Conservation (phyloP, 2,329 filamentous ascomycete species). For the Aspergillus sp. region DNA sequence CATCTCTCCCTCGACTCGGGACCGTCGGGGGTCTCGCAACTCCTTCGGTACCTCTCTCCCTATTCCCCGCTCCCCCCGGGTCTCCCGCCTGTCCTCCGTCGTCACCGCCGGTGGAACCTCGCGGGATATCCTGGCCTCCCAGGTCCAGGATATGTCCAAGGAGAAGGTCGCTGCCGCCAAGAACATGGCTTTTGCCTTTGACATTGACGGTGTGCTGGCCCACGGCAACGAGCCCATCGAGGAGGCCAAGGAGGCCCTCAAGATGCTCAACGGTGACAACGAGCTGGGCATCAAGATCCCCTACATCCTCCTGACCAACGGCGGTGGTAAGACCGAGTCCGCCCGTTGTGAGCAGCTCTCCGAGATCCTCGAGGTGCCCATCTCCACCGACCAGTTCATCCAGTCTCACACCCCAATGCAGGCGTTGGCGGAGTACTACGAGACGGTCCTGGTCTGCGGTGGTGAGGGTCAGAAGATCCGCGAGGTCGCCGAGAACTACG, state of each 20-base stretch:
- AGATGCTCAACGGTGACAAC: conserved; percentile 72
- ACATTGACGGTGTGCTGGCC: conserved; percentile 68
- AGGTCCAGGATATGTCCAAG: conserved; percentile 65
- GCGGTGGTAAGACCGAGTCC: conserved; percentile 67
- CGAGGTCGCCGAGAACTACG: conserved; percentile 69
- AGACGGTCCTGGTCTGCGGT: conserved; percentile 71
- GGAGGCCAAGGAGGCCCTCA: conserved; percentile 62
- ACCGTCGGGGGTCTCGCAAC: conserved; percentile 68
- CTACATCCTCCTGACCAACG: conserved; percentile 73
- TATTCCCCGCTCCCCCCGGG: conserved; percentile 68
- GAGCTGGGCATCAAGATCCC: conserved; percentile 76
- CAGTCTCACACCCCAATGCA: conserved; percentile 77
- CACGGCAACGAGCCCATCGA: conserved; percentile 70
- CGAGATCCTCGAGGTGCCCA: conserved; percentile 63
- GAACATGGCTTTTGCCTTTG: conserved; percentile 78
- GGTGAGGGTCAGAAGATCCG: conserved; percentile 73
- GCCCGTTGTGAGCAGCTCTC: conserved; percentile 65
- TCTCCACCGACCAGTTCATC: conserved; percentile 72
- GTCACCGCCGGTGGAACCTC: conserved; percentile 50
- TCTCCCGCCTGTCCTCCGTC: conserved; percentile 65
- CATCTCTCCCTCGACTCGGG: conserved; percentile 63
- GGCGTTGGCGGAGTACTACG: conserved; percentile 72
- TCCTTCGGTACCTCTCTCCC: conserved; percentile 71
- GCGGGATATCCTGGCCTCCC: conserved; percentile 67
- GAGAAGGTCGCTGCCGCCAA: conserved; percentile 68